These are phyloP conservation scores for Kondoa malvinella DNA, from an alignment of 768 basidiomycete species.

Conservation along the genomic window DNA sequence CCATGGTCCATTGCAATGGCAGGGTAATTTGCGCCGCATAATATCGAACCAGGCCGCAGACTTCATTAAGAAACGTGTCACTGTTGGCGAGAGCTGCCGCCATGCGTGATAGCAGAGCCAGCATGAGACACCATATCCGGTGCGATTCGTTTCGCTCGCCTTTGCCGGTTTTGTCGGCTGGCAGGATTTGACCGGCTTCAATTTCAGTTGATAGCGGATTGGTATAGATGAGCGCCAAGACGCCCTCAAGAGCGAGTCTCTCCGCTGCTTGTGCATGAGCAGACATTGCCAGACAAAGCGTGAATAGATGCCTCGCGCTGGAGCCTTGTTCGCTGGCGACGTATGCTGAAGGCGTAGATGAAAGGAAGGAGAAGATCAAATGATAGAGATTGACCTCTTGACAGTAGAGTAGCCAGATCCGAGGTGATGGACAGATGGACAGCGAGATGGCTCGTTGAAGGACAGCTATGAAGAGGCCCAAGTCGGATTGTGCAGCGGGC, in stretches of 20 bases:
- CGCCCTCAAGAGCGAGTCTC: conserved; percentile 63
- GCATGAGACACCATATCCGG: conserved; percentile 64
- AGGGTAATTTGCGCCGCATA: conserved; percentile 62
- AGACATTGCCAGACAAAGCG: conserved; percentile 76
- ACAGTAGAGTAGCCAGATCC: conserved; percentile 62
- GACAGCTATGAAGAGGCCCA: conserved; percentile 35
- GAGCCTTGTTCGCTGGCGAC: not conserved
- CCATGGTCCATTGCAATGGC: conserved; percentile 65
- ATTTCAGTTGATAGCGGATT: conserved; percentile 64
- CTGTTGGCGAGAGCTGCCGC: conserved; percentile 45
- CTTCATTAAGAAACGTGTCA: conserved; percentile 51
- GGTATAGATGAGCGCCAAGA: conserved; percentile 63
- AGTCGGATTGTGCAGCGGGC: not conserved
- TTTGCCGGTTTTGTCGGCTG: conserved; percentile 44
- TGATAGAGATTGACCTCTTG: conserved; percentile 65
- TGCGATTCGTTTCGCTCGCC: conserved; percentile 41
- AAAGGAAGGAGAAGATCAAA: conserved; percentile 38
- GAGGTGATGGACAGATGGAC: conserved; percentile 51
- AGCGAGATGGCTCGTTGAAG: conserved; percentile 60
- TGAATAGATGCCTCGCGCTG: conserved; percentile 52
- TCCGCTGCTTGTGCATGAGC: conserved; percentile 58
- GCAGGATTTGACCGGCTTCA: conserved; percentile 54
- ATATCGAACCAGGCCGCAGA: conserved; percentile 70
- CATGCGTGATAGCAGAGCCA: conserved; percentile 61
- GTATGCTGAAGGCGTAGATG: not conserved